Conservation (phyloP, 108 stramenopile species). For the Nannochloropsis oceanica region DNA sequence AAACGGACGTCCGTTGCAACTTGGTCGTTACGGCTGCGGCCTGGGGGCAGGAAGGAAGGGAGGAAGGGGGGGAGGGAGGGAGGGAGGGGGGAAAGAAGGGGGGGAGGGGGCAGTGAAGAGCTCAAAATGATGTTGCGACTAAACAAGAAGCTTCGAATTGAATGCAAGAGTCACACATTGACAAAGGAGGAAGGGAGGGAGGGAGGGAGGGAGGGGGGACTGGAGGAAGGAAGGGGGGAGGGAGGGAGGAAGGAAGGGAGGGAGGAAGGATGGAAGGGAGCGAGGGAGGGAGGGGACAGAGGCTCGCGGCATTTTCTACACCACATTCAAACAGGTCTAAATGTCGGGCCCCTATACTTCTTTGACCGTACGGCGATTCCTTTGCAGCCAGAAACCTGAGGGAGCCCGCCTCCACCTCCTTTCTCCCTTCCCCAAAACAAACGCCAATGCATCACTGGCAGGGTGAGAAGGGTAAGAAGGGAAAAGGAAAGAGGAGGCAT, state of each 20-base stretch:
- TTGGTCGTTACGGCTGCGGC: constrained; percentile 62
- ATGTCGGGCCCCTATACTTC: not conserved
- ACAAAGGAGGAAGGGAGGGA: not conserved
- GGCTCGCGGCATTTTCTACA: no score
- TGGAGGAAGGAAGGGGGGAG: not conserved
- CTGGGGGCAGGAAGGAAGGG: not conserved
- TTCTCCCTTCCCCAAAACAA: not conserved
- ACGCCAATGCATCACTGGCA: not conserved
- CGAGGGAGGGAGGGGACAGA: not conserved
- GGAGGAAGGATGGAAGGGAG: not conserved
- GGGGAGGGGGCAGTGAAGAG: not conserved
- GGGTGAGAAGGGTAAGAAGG: not conserved
- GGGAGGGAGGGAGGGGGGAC: not conserved
- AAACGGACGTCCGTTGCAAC: constrained; percentile 91
- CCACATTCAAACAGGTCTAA: no score
- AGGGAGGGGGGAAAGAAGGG: not conserved
- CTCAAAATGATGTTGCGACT: not conserved
- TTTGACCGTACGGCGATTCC: not conserved
- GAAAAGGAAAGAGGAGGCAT: not conserved
- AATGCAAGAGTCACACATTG: not conserved
- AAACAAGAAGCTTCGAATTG: not conserved
- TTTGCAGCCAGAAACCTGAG: not conserved
- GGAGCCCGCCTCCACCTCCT: not conserved
- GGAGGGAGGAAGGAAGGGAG: not conserved
- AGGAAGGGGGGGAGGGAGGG: not conserved